Evolutionary conservation across 768 basidiomycete species (phyloP).

Genomic region (Podaxis pistillaris): DNA sequence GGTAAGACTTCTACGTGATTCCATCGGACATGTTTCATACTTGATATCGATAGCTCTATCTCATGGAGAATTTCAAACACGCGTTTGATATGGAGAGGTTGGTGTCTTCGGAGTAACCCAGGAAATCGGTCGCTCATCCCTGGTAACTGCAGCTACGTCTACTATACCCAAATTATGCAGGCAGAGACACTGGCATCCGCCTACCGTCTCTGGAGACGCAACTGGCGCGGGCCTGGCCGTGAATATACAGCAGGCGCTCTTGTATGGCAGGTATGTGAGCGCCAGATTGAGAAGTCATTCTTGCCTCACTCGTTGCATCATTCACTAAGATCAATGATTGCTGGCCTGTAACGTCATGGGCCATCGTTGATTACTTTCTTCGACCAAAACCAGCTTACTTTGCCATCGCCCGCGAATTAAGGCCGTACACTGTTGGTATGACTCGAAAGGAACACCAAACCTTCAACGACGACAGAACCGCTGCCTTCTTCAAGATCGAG

Average conservation of each 20-base stretch:
- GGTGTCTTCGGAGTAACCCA: background rate
- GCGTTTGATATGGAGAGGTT: constrained; percentile 85
- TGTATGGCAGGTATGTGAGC: constrained; percentile 81
- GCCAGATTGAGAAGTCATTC: background rate
- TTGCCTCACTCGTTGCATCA: background rate
- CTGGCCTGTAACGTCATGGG: constrained; percentile 95
- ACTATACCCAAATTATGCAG: constrained; percentile 96
- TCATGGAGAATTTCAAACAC: constrained; percentile 93
- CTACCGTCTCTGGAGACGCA: constrained; percentile 87
- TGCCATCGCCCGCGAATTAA: constrained; percentile 81
- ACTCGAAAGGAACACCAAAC: constrained; percentile 71
- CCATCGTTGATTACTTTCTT: constrained; percentile 90
- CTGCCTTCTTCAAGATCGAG: constrained; percentile 64
- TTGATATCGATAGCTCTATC: constrained; percentile 58
- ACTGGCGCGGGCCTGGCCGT: constrained; percentile 84
- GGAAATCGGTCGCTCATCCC: constrained; percentile 1
- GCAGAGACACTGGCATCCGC: constrained; percentile 87
- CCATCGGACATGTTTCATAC: background rate
- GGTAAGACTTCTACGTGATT: constrained; percentile 36
- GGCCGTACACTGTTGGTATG: constrained; percentile 79
- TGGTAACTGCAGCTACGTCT: constrained; percentile 64
- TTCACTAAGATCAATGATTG: constrained; percentile 74
- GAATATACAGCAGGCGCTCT: constrained; percentile 90
- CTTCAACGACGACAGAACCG: constrained; percentile 58
- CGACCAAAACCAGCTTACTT: constrained; percentile 93